Conservation (phyloP, 1,139 yeast genomes). For the Starmera stellimalicola region DNA sequence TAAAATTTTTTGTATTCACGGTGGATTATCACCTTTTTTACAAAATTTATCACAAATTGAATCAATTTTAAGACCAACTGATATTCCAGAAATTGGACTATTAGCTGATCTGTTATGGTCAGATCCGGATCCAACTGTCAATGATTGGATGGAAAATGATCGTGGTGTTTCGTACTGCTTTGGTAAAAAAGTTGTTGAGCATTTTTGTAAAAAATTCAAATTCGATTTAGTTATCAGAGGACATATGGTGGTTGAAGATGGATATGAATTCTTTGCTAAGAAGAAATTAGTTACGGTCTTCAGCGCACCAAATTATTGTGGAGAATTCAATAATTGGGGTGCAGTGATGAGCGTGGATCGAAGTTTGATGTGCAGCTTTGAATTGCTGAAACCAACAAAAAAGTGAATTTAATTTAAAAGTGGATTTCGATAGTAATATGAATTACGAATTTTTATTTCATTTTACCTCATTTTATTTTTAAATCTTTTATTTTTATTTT, state of each 20-base stretch:
- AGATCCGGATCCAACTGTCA: conserved; percentile 64
- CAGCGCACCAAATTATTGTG: conserved; percentile 87
- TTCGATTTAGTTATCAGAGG: conserved; percentile 80
- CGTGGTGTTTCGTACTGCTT: conserved; percentile 82
- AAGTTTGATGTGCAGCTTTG: conserved; percentile 72
- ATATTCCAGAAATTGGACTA: conserved; percentile 76
- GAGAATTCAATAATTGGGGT: conserved; percentile 86
- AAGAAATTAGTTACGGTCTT: conserved; percentile 75
- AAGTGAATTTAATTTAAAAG: conserved; percentile 6
- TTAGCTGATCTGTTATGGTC: conserved; percentile 82
- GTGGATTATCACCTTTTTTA: conserved; percentile 77
- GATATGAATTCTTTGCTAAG: conserved; percentile 77
- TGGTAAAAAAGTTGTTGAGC: conserved; percentile 63
- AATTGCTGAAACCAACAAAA: conserved; percentile 55
- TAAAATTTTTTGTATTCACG: conserved; percentile 82
- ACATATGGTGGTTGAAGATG: conserved; percentile 92
- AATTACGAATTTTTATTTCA: no score
- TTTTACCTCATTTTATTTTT: no score
- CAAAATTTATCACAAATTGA: conserved; percentile 58
- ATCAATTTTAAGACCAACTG: conserved; percentile 71
- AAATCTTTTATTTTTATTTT: no score
- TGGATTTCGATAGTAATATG: no score
- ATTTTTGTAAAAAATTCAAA: conserved; percentile 58
- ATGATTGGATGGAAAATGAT: conserved; percentile 75
- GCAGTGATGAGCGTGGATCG: conserved; percentile 83